Conservation (phyloP, 306 rosid species). For the Abrus precatorius region DNA sequence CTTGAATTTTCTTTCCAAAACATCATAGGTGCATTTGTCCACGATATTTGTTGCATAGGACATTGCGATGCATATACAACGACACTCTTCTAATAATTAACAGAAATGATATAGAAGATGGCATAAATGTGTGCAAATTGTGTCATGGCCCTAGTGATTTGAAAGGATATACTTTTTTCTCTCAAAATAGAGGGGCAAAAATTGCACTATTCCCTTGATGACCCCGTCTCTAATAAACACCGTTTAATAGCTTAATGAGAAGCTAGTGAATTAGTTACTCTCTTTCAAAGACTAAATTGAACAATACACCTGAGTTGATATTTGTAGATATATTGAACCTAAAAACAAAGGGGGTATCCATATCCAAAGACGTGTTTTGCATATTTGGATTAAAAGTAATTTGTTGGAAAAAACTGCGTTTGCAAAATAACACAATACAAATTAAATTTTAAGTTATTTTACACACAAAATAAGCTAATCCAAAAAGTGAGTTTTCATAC, state of each 20-base stretch:
- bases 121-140: slow-evolving; percentile 23
- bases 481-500: slow-evolving; percentile 54
- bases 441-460: slow-evolving; percentile 4
- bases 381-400: slow-evolving; percentile 13
- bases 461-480: slow-evolving; percentile 10
- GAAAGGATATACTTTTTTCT: slow-evolving; percentile 16
- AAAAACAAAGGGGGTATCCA: neutral
- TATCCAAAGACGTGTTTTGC: slow-evolving; percentile 40
- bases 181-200: neutral
- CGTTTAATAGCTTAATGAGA: slow-evolving; percentile 16
- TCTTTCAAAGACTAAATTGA: slow-evolving; percentile 16
- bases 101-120: slow-evolving; percentile 27
- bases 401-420: neutral
- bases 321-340: slow-evolving; percentile 26
- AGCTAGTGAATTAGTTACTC: neutral
- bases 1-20: slow-evolving; percentile 10
- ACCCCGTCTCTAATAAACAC: neutral
- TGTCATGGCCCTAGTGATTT: neutral
- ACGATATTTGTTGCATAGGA: neutral
- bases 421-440: neutral
- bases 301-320: slow-evolving; percentile 34
- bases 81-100: slow-evolving; percentile 12
- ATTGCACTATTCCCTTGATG: neutral
- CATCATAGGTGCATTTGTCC: neutral
- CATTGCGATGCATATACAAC: slow-evolving; percentile 7